These are phyloP conservation scores for Dactylellina haptotyla DNA, from an alignment of 2,329 filamentous ascomycete genomes.

Conservation along the genomic window DNA sequence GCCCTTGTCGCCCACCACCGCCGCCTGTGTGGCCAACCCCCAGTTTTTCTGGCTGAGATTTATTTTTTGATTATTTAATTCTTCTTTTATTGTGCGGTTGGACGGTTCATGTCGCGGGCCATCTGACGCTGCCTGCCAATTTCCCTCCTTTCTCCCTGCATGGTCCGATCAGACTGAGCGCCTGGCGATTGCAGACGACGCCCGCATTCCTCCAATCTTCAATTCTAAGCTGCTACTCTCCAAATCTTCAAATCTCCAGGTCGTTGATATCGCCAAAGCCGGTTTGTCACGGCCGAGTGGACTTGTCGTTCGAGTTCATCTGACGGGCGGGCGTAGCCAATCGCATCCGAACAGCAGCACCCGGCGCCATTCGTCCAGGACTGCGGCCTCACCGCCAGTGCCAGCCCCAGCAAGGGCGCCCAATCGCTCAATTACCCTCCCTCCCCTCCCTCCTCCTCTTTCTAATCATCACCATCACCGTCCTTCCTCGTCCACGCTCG, in stretches of 20 bases:
- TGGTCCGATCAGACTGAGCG: slow-evolving; percentile 2
- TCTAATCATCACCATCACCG: neutral
- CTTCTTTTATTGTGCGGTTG: slow-evolving; percentile 4
- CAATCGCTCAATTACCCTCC: slow-evolving; percentile 27
- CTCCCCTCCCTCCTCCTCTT: no score
- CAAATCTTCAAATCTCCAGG: neutral
- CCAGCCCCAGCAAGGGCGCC: slow-evolving; percentile 25
- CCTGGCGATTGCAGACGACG: slow-evolving; percentile 29
- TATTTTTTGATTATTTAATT: neutral
- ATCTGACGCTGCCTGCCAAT: slow-evolving; percentile 24
- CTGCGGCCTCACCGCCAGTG: neutral
- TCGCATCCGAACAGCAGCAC: slow-evolving; percentile 26
- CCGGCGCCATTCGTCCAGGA: slow-evolving; percentile 6
- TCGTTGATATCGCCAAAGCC: neutral
- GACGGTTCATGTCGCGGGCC: slow-evolving; percentile 40
- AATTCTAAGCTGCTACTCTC: neutral
- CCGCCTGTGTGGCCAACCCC: slow-evolving; percentile 47
- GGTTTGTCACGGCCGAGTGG: slow-evolving; percentile 47
- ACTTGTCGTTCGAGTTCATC: slow-evolving; percentile 42
- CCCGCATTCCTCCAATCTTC: slow-evolving; percentile 18
- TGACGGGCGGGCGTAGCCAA: slow-evolving; percentile 31
- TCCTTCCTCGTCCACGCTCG: neutral
- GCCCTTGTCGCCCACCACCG: slow-evolving; percentile 32
- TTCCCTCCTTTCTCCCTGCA: slow-evolving; percentile 52
- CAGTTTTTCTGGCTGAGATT: slow-evolving; percentile 28